Percentiles rank a stretch among this genome's conserved stretches.
Evolutionary conservation across 495 filamentous ascomycete genomes (phyloP).

Genomic region (Podospora pseudocomata): DNA sequence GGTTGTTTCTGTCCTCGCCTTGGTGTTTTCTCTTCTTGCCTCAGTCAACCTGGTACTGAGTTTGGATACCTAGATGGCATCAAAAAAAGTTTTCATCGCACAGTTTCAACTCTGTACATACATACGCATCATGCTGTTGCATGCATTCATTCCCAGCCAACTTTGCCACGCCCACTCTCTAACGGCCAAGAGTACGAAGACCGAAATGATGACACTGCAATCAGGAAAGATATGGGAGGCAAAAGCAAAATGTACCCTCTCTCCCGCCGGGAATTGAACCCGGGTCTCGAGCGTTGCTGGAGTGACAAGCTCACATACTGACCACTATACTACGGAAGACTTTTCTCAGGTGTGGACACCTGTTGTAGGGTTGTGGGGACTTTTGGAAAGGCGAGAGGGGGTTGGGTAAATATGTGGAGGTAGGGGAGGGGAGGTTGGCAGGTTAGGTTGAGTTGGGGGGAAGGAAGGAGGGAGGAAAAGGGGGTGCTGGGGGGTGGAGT

Average conservation of each 20-base stretch:
- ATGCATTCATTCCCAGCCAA: neutral
- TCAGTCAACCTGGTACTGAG: no score
- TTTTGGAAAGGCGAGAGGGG: neutral
- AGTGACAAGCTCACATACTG: conserved; percentile 6
- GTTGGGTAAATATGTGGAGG: neutral
- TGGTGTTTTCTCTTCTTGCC: no score
- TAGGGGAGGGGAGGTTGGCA: neutral
- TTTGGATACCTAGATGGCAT: no score
- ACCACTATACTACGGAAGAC: conserved; percentile 6
- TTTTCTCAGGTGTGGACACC: conserved; percentile 1
- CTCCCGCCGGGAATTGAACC: conserved; percentile 6
- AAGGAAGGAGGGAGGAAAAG: no score
- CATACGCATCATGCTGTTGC: no score
- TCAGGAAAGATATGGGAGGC: neutral
- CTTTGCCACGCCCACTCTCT: no score
- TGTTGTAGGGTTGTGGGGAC: neutral
- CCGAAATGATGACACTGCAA: no score
- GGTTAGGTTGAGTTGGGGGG: neutral
- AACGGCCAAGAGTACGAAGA: no score
- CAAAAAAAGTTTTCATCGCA: no score
- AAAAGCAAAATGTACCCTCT: neutral
- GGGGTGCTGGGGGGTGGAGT: no score
- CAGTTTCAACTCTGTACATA: no score
- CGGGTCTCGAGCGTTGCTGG: conserved; percentile 4
- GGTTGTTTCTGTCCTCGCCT: no score